A percentile compares a stretch with the other conserved stretches of the same genome.
phyloP scores from a whole-genome alignment of 1,139 yeast genomes.

The Blastobotrys aristatus region DNA sequence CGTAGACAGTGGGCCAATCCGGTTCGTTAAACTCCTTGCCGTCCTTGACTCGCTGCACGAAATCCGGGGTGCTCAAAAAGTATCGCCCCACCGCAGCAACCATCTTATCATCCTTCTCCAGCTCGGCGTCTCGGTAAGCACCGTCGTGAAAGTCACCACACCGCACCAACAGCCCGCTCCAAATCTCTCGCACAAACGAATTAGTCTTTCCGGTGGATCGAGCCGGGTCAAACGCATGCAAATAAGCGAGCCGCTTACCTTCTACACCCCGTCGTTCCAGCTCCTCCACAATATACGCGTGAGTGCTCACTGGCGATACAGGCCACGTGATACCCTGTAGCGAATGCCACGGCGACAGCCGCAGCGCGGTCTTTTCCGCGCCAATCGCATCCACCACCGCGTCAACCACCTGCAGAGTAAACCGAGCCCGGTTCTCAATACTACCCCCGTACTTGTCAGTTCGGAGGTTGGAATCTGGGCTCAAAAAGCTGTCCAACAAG shows the following conservation, averaged over 20 bases:
- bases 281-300: constrained; percentile 23
- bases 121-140: constrained; percentile 6
- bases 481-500: constrained; percentile 56
- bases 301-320: constrained; percentile 29
- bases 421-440: constrained; percentile 59
- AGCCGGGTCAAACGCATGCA: constrained; percentile 50
- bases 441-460: constrained; percentile 69
- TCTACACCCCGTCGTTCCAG: constrained; percentile 29
- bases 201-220: constrained; percentile 11
- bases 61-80: constrained; percentile 48
- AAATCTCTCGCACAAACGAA: constrained; percentile 27
- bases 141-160: constrained; percentile 31
- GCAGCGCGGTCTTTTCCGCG: constrained; percentile 47
- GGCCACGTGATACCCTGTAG: constrained; percentile 38
- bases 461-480: constrained; percentile 48
- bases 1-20: not conserved
- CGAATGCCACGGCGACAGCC: constrained; percentile 57
- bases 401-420: constrained; percentile 53
- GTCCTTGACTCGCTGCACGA: constrained; percentile 36
- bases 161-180: constrained; percentile 43
- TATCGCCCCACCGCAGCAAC: constrained; percentile 44
- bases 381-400: constrained; percentile 44
- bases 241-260: constrained; percentile 45
- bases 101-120: constrained; percentile 34
- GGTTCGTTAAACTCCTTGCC: not conserved